phyloP scores from a whole-genome alignment of 495 filamentous ascomycete genomes.

The Corynascus novoguineensis region DNA sequence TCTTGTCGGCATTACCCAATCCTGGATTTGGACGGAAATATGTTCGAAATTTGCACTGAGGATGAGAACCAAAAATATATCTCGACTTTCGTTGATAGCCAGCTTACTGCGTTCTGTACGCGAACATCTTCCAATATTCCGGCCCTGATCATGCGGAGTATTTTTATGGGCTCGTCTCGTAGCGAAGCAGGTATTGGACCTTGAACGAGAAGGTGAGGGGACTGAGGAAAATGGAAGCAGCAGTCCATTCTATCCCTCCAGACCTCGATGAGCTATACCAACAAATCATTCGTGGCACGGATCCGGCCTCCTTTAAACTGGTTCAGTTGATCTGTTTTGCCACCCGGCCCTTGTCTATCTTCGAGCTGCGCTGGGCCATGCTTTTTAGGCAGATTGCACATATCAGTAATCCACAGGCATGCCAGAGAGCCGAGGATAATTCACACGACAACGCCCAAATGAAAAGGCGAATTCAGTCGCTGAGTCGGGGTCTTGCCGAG shows the following conservation, averaged over 20 bases:
- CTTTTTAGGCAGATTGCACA: constrained; percentile 22
- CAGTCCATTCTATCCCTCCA: constrained; percentile 17
- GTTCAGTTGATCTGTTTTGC: constrained; percentile 36
- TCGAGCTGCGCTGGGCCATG: constrained; percentile 33
- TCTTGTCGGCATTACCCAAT: constrained; percentile 37
- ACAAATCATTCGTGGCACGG: constrained; percentile 23
- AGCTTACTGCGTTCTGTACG: constrained; percentile 3
- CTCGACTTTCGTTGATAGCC: constrained; percentile 22
- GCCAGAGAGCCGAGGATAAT: constrained; percentile 11
- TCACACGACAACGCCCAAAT: constrained; percentile 18
- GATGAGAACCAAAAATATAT: constrained; percentile 31
- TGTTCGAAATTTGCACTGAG: constrained; percentile 25
- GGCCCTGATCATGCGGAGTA: constrained; percentile 26
- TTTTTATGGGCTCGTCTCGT: constrained; percentile 36
- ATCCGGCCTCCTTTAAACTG: constrained; percentile 17
- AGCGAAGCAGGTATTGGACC: constrained; percentile 17
- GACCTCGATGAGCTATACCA: constrained; percentile 28
- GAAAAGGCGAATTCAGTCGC: constrained; percentile 26
- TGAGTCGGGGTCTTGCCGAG: constrained; percentile 35
- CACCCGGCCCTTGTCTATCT: constrained; percentile 18
- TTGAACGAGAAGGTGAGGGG: constrained; percentile 16
- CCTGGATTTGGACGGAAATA: constrained; percentile 16
- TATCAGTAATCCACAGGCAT: constrained; percentile 18
- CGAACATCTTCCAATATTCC: constrained; percentile 13
- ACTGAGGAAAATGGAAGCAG: constrained; percentile 12